Base-by-base conservation (phyloP, 345 rosid genomes). In the Eutrema japonicum region DNA sequence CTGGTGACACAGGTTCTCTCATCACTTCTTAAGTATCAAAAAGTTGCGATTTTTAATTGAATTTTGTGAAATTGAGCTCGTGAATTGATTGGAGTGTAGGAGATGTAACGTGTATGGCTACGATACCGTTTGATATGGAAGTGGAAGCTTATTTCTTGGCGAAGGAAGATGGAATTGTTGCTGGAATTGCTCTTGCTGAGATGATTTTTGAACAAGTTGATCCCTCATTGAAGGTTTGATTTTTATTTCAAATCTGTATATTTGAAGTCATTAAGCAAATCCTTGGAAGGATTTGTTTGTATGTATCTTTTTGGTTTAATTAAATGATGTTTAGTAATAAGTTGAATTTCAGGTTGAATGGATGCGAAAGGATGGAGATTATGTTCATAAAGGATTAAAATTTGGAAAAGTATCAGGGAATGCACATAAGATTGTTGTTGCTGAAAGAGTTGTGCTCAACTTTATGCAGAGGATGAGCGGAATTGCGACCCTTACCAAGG, bases 401-500 rank as follows among this genome's bases (percentile, higher is more conserved):
- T 96, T 92, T 75, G 97, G 99, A 55, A 90, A 86, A 87, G 99
- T 89, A 40, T 81, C 87, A 84, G 98, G 99, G 35, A 82, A 77
- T 51, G 97, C 99, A 29, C 96, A 85, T 77, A 89, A 80, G 76
- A 84, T 96, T 64, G 88, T 96, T 76, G 88, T 88, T 61, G 90
- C 98, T 11, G 99, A 96, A 84, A 85, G 99, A 67, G 89, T 92
- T 73, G 97, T 75, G 68, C 85, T 96, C 57, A 92, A 96, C 74
- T 96, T 92, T 79, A 89, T 96, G 93, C 98, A 96, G 81, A 86
- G 95, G 83, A 96, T 92, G 98, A 96, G 98, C 62, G 99, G 97
- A 71, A 90, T 92, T 77, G 99, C 99, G 3, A 90, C 99, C 22
- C 81, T 96, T 67, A 92, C 99, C 51, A 90, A 88, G 96, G 98